These are phyloP conservation scores for Wickerhamomyces sydowiorum DNA, from an alignment of 805 yeast species.

Conservation along the genomic window DNA sequence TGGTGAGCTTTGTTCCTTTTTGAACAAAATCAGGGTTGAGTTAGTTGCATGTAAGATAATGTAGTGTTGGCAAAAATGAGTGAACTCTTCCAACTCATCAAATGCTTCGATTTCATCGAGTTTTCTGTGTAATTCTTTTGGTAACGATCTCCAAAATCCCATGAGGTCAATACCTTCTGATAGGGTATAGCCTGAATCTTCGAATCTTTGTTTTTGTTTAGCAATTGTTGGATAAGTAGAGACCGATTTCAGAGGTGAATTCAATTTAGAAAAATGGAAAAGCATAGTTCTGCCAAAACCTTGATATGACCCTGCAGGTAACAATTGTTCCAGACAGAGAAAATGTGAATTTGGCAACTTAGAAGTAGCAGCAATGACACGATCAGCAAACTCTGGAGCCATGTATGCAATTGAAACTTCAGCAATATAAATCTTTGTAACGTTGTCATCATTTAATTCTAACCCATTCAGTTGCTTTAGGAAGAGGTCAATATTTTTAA, in stretches of 20 bases:
- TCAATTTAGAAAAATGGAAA: slow-evolving; percentile 57
- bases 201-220: slow-evolving; percentile 48
- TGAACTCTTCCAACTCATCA: slow-evolving; percentile 83
- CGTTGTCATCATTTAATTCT: slow-evolving; percentile 18
- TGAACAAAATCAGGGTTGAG: slow-evolving; percentile 5
- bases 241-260: slow-evolving; percentile 68
- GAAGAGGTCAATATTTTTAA: slow-evolving; percentile 42
- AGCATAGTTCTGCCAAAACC: slow-evolving; percentile 75
- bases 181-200: slow-evolving; percentile 35
- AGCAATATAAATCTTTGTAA: slow-evolving; percentile 59
- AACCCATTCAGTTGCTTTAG: slow-evolving; percentile 14
- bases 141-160: slow-evolving; percentile 52
- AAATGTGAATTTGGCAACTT: slow-evolving; percentile 48
- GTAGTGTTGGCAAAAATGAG: slow-evolving; percentile 71
- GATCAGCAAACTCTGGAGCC: slow-evolving; percentile 61
- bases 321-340: slow-evolving; percentile 61
- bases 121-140: slow-evolving; percentile 28
- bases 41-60: slow-evolving; percentile 60
- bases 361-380: slow-evolving; percentile 44
- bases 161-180: slow-evolving; percentile 47
- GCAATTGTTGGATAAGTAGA: slow-evolving; percentile 43
- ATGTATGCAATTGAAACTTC: slow-evolving; percentile 82
- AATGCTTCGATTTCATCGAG: slow-evolving; percentile 57
- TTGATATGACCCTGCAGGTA: slow-evolving; percentile 57
- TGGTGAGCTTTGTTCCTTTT: background rate